Evolutionary conservation across 768 basidiomycete species (phyloP), one percentile per base, ranked within the genome.

Genomic region (Podaxis carcinomalis): DNA sequence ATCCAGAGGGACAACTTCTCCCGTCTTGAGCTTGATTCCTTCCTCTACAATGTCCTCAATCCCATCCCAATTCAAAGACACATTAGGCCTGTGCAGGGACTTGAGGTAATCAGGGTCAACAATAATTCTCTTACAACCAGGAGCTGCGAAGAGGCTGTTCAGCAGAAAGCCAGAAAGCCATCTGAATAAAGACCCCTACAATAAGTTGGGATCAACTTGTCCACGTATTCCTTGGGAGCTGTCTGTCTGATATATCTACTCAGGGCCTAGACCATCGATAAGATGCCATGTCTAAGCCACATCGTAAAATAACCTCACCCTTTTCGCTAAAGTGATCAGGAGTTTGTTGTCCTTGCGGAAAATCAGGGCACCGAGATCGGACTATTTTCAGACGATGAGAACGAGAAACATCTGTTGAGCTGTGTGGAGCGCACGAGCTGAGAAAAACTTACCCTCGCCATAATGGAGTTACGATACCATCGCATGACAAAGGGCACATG

Each of bases 41-140:
- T 81, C 73, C 62, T 79, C 76, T 2, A 79, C 79, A 42, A 86
- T 68, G 3, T 68, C 67, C n/a, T 80, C 77, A 50, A 86, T 81
- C 9, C 64, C 68, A 21, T 80, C 80, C 78, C 79, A 85, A 16
- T 65, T 69, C 47, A 88, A 63, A 19, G 71, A 72, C 36, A 88
- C 80, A 68, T 89, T 87, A 1, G 82, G 75, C 47, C 73, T 74
- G 56, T 81, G 73, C 54, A 88, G 69, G 25, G 76, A 72, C n/a
- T 77, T 68, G 19, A 89, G 77, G 67, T 86, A 88, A 16, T 78
- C 78, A 2, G 83, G 81, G 66, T 89, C 84, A 57, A 83, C 74
- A 36, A 89, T 81, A 19, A 87, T 78, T 40, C 88, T 78, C 69
- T 86, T 87, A 68, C 86, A 88, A 21, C 86, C 86, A 32, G 81